Conservation (phyloP, 208 protist species). For the Trypanosoma rangeli region DNA sequence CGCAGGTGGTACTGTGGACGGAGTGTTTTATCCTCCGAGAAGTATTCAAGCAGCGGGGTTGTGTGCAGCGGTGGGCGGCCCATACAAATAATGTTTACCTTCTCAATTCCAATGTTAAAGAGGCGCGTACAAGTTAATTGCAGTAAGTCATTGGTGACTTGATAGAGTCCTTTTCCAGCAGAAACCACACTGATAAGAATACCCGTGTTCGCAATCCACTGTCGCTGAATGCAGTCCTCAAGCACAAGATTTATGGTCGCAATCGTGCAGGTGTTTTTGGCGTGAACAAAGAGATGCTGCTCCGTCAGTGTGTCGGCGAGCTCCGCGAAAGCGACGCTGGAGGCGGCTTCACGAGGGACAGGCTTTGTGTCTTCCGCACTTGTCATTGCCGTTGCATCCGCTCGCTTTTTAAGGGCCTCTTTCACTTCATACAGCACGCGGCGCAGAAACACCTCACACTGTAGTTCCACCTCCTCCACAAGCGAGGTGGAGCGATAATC, state of each 20-base stretch:
- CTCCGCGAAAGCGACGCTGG: neutral
- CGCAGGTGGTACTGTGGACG: conserved; percentile 73
- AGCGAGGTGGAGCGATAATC: conserved; percentile 45
- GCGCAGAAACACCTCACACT: conserved; percentile 70
- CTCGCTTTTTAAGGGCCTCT: neutral
- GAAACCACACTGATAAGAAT: conserved; percentile 76
- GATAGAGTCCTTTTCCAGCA: conserved; percentile 81
- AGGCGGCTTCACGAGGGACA: neutral
- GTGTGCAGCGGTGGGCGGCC: conserved; percentile 80
- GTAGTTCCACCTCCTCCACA: conserved; percentile 59
- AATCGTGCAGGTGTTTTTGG: conserved; percentile 75
- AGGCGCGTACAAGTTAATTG: conserved; percentile 68
- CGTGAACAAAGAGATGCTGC: conserved; percentile 57
- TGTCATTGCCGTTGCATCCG: neutral
- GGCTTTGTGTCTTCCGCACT: neutral
- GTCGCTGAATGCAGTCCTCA: conserved; percentile 59
- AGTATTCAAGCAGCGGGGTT: conserved; percentile 81
- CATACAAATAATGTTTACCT: conserved; percentile 76
- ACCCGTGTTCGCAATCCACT: conserved; percentile 51
- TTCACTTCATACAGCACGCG: conserved; percentile 52
- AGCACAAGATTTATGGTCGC: conserved; percentile 72
- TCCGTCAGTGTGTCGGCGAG: conserved; percentile 30
- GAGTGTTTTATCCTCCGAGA: conserved; percentile 57
- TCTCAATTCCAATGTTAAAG: conserved; percentile 69
- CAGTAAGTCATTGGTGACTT: conserved; percentile 59